Conservation (phyloP, 306 rosid species). For the Dalbergia oliveri region DNA sequence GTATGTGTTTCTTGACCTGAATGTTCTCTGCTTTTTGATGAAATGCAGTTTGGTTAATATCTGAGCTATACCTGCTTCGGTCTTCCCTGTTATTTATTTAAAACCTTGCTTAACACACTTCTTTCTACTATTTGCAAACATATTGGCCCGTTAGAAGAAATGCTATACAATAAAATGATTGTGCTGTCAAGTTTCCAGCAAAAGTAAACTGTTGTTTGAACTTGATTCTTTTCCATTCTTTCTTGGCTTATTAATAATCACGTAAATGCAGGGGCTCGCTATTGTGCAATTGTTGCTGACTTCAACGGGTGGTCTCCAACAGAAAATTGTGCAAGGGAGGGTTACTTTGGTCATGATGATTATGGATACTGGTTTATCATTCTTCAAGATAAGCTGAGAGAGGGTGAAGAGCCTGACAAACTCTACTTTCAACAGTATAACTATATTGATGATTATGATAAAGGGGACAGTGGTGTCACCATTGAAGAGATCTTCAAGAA, state of each 20-base stretch:
- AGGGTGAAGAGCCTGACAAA: constrained; percentile 86
- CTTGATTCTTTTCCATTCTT: constrained; percentile 35
- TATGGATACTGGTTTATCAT: constrained; percentile 96
- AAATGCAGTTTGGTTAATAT: constrained; percentile 16
- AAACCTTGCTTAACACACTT: constrained; percentile 22
- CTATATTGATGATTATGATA: constrained; percentile 88
- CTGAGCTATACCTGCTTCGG: constrained; percentile 21
- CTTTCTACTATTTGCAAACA: constrained; percentile 20
- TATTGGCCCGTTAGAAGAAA: constrained; percentile 32
- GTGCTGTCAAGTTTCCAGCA: constrained; percentile 30
- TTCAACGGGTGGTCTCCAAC: constrained; percentile 93
- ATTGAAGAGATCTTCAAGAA: constrained; percentile 82
- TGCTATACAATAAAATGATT: neutral
- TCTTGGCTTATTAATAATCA: constrained; percentile 41
- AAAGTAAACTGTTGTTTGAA: constrained; percentile 19
- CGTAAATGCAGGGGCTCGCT: constrained; percentile 81
- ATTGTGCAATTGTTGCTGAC: constrained; percentile 88
- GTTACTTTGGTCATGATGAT: constrained; percentile 92
- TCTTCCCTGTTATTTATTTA: constrained; percentile 3
- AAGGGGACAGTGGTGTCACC: constrained; percentile 92
- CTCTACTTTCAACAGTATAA: constrained; percentile 94
- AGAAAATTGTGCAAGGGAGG: constrained; percentile 91
- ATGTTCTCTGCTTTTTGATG: constrained; percentile 35
- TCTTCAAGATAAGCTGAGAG: constrained; percentile 89
- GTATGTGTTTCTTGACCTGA: neutral